These are phyloP conservation scores for Apiotrichum porosum DNA, from an alignment of 1,284 basidiomycete species.

Conservation along the genomic window DNA sequence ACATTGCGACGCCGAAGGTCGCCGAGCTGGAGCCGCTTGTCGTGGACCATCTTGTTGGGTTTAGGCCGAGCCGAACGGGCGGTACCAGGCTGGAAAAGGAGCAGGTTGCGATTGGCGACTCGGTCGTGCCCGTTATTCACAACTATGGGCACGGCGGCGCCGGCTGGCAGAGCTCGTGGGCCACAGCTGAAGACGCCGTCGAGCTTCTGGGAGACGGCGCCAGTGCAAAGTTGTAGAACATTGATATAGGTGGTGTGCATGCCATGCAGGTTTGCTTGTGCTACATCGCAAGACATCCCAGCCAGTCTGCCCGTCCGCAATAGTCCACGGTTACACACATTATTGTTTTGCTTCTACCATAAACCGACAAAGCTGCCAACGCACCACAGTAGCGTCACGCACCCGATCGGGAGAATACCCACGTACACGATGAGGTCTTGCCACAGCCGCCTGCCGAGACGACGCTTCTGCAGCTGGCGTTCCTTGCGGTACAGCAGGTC, in stretches of 20 bases:
- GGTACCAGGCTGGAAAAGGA: conserved; percentile 33
- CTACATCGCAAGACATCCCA: too few relatives aligned
- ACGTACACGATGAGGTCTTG: conserved; percentile 50
- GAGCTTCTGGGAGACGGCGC: conserved; percentile 33
- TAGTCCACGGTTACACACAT: too few relatives aligned
- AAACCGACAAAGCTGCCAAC: conserved; percentile 41
- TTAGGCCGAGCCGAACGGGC: conserved; percentile 32
- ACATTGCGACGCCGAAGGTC: background rate
- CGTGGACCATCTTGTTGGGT: conserved; percentile 31
- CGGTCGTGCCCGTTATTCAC: conserved; percentile 25
- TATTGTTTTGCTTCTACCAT: too few relatives aligned
- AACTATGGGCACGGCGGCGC: conserved; percentile 49
- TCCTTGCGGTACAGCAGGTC: conserved; percentile 49
- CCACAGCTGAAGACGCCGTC: conserved; percentile 40
- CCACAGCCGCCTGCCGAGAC: conserved; percentile 47
- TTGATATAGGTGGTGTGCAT: too few relatives aligned
- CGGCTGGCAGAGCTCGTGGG: conserved; percentile 48
- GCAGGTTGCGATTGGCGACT: background rate
- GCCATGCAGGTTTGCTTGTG: too few relatives aligned
- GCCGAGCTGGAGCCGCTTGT: conserved; percentile 19
- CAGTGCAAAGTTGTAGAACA: background rate
- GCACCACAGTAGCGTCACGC: conserved; percentile 39
- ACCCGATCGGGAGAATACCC: conserved; percentile 46
- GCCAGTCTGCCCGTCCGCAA: too few relatives aligned
- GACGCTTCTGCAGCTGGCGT: conserved; percentile 47